A percentile compares a stretch with the other conserved stretches of the same genome.
Evolutionary conservation across 2,329 filamentous ascomycete species (phyloP).

Genomic region (Aspergillus melleus): DNA sequence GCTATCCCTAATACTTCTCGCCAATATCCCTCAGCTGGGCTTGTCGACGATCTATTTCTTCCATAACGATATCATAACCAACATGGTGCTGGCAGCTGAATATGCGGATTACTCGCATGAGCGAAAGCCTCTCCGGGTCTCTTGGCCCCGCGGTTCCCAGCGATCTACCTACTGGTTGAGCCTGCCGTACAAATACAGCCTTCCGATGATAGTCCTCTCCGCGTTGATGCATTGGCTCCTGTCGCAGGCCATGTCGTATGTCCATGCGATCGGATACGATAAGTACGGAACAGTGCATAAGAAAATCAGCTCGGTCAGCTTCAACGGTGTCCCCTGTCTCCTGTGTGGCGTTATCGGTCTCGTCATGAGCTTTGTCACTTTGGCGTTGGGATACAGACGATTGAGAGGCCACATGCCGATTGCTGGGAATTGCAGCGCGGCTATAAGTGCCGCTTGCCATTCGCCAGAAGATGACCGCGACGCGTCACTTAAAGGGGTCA

Average conservation of each 20-base stretch:
- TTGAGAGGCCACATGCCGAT: slow-evolving; percentile 5
- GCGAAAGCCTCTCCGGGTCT: slow-evolving; percentile 46
- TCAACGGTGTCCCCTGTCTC: background rate
- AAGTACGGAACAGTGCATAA: no score
- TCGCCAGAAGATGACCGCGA: slow-evolving; percentile 1
- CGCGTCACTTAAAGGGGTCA: background rate
- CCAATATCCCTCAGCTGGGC: slow-evolving; percentile 35
- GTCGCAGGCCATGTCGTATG: slow-evolving; percentile 45
- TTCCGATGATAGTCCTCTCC: slow-evolving; percentile 38
- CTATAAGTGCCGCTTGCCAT: slow-evolving; percentile 13
- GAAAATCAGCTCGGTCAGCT: no score
- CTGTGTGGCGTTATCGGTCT: background rate
- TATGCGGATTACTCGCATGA: slow-evolving; percentile 42
- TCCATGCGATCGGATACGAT: slow-evolving; percentile 28
- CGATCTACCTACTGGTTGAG: slow-evolving; percentile 46
- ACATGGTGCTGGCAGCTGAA: slow-evolving; percentile 49
- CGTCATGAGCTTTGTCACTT: background rate
- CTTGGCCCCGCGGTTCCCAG: slow-evolving; percentile 42
- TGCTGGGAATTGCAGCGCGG: slow-evolving; percentile 3
- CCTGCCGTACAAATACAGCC: slow-evolving; percentile 44
- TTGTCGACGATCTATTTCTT: slow-evolving; percentile 34
- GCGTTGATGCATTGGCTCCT: slow-evolving; percentile 48
- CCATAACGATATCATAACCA: slow-evolving; percentile 40
- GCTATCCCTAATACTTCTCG: no score
- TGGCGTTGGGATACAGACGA: background rate